A percentile compares a stretch with the other conserved stretches of the same genome.
Conservation (phyloP, 352 stramenopile species). For the Aphanomyces invadans region DNA sequence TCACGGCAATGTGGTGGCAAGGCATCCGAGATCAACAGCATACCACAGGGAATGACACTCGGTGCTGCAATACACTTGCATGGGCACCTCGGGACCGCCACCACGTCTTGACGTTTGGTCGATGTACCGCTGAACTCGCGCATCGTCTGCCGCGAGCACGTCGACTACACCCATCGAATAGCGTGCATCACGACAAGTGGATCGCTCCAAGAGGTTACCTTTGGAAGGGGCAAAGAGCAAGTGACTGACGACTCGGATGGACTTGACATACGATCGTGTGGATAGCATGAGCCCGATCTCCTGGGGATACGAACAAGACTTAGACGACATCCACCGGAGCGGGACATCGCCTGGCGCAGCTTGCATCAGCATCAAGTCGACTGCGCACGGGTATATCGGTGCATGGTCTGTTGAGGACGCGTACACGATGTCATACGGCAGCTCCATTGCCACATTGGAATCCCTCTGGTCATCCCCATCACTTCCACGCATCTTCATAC, state of each 20-base stretch:
- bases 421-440: slow-evolving; percentile 7
- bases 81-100: not conserved
- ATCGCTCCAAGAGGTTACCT: no score
- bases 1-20: not conserved
- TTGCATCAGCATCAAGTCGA: not conserved
- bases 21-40: no score
- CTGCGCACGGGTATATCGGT: not conserved
- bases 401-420: slow-evolving; percentile 4
- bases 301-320: slow-evolving; percentile 14
- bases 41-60: slow-evolving; percentile 17
- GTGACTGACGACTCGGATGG: slow-evolving; percentile 15
- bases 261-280: slow-evolving; percentile 13
- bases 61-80: slow-evolving; percentile 22
- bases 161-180: not conserved
- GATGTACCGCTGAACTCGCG: not conserved
- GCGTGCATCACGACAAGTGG: no score
- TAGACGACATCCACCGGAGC: slow-evolving; percentile 12
- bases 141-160: not conserved
- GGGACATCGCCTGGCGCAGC: not conserved
- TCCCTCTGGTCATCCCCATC: not conserved
- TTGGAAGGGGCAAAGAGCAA: slow-evolving; percentile 1
- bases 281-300: slow-evolving; percentile 11
- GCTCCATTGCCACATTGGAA: not conserved
- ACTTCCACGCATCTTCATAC: not conserved
- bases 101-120: not conserved